These are phyloP conservation scores for Gamarada debralockiae DNA, from an alignment of 495 filamentous ascomycete species.

Conservation along the genomic window DNA sequence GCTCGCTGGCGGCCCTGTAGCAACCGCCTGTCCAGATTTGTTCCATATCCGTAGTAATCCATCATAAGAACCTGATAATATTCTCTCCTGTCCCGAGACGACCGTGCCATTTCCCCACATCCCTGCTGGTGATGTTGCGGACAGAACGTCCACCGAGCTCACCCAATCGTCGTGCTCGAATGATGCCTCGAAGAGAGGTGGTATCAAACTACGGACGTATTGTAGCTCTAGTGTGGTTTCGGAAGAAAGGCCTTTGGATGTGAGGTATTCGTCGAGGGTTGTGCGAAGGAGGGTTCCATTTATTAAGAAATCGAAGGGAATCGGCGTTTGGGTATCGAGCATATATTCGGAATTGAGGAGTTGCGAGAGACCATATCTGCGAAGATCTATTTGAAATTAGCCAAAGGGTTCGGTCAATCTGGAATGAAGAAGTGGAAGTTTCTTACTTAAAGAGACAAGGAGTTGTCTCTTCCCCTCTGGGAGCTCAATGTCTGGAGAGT, in stretches of 20 bases:
- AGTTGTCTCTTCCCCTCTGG: constrained; percentile 49
- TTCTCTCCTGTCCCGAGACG: constrained; percentile 55
- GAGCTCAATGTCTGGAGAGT: constrained; percentile 51
- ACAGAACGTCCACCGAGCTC: constrained; percentile 82
- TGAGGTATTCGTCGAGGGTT: constrained; percentile 85
- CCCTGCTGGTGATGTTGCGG: constrained; percentile 57
- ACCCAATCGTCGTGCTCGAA: constrained; percentile 99
- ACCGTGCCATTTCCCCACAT: constrained; percentile 44
- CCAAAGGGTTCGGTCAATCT: not conserved
- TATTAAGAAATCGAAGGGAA: constrained; percentile 94
- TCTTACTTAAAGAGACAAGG: constrained; percentile 45
- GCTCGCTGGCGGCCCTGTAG: constrained; percentile 57
- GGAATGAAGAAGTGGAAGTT: not conserved
- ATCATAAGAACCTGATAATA: constrained; percentile 89
- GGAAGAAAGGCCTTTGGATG: constrained; percentile 76
- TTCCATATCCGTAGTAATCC: constrained; percentile 87
- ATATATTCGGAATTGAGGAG: constrained; percentile 84
- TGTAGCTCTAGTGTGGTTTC: constrained; percentile 85
- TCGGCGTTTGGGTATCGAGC: constrained; percentile 68
- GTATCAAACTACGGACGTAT: constrained; percentile 87
- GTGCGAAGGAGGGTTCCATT: constrained; percentile 87
- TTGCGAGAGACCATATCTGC: constrained; percentile 85
- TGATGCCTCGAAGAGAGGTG: constrained; percentile 77
- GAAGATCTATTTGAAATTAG: constrained; percentile 51
- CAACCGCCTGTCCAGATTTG: constrained; percentile 71